Percentiles rank a stretch among this genome's conserved stretches.
phyloP scores from a whole-genome alignment of 169 alveolate genomes.

The Cryptosporidium canis region DNA sequence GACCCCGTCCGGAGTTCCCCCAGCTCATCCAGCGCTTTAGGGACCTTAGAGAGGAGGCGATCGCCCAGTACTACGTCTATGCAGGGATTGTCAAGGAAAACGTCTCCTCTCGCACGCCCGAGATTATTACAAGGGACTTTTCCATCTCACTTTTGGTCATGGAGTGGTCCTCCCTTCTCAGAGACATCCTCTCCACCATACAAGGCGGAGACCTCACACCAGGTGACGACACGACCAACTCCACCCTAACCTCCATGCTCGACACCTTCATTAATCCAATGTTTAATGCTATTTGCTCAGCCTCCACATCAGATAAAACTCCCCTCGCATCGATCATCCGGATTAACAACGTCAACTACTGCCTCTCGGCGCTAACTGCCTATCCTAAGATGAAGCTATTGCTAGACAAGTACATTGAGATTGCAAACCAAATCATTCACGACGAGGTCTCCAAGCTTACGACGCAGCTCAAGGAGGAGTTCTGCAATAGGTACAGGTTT shows the following conservation, averaged over 20 bases:
- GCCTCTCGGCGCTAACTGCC: background rate
- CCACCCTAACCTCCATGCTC: slow-evolving; percentile 43
- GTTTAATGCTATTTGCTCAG: slow-evolving; percentile 51
- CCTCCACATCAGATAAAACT: background rate
- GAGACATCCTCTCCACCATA: slow-evolving; percentile 45
- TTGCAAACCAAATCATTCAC: slow-evolving; percentile 2
- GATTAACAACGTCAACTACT: slow-evolving; percentile 35
- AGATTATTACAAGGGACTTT: slow-evolving; percentile 32
- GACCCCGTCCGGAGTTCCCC: background rate
- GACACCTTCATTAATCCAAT: slow-evolving; percentile 64
- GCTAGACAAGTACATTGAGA: slow-evolving; percentile 5
- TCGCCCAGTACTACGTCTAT: slow-evolving; percentile 64
- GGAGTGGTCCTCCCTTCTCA: slow-evolving; percentile 55
- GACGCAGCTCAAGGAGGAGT: background rate
- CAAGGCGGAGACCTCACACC: background rate
- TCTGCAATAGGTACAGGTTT: slow-evolving; percentile 19
- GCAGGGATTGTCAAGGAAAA: slow-evolving; percentile 45
- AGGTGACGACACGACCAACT: background rate
- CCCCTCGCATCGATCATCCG: slow-evolving; percentile 17
- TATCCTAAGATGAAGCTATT: background rate
- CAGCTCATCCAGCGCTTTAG: slow-evolving; percentile 34
- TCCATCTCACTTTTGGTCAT: slow-evolving; percentile 46
- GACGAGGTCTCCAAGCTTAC: slow-evolving; percentile 8
- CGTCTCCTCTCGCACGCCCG: background rate
- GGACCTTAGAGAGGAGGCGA: slow-evolving; percentile 69